Conservation (phyloP, 164 flowering plant species). For the Berberis thunbergii region DNA sequence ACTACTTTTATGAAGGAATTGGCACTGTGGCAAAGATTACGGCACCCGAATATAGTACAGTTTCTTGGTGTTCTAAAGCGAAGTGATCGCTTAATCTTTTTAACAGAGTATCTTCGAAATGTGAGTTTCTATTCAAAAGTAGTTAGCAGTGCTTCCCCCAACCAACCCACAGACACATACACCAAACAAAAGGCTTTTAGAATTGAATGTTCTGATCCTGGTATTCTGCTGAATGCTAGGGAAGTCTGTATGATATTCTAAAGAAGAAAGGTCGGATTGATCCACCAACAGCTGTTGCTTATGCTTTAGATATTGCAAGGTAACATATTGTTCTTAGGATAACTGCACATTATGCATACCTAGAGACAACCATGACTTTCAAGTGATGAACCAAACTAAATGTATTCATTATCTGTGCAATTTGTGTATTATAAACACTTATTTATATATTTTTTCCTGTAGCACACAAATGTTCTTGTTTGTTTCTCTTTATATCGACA, state of each 20-base stretch:
- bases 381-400: too few relatives aligned
- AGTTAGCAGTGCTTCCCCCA: too few relatives aligned
- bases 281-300: constrained; percentile 38
- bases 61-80: constrained; percentile 52
- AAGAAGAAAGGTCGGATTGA: constrained; percentile 46
- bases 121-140: constrained; percentile 18
- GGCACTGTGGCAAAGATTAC: constrained; percentile 48
- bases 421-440: too few relatives aligned
- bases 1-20: constrained; percentile 41
- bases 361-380: too few relatives aligned
- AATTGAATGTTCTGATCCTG: constrained; percentile 5
- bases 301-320: constrained; percentile 64
- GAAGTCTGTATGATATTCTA: constrained; percentile 46
- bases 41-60: constrained; percentile 64
- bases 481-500: too few relatives aligned
- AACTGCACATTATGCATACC: too few relatives aligned
- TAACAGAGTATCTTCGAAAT: constrained; percentile 51
- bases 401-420: too few relatives aligned
- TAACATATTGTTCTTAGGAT: constrained; percentile 5
- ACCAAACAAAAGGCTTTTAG: neutral
- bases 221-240: constrained; percentile 22
- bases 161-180: too few relatives aligned
- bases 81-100: constrained; percentile 42
- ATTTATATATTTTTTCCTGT: too few relatives aligned
- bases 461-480: too few relatives aligned